Percentiles rank a stretch among this genome's conserved stretches.
Evolutionary conservation across 768 basidiomycete species (phyloP).

Genomic region (Cystobasidium onofrii): DNA sequence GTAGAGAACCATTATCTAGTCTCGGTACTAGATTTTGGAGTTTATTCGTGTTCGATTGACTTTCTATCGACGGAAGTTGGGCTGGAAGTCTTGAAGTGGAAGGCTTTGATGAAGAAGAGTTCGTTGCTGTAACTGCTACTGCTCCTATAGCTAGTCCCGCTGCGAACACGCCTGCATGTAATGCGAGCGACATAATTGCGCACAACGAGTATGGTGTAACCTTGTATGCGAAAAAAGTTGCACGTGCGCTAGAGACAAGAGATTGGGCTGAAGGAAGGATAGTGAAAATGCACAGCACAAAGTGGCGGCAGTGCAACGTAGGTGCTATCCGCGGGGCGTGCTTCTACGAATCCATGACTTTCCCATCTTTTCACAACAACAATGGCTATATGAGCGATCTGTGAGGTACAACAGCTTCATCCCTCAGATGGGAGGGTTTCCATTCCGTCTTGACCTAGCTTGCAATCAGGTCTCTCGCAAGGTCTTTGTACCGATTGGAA

Average conservation of each 20-base stretch:
- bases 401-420: too few species aligned
- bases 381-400: too few species aligned
- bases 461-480: slow-evolving; percentile 30
- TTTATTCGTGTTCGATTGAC: slow-evolving; percentile 34
- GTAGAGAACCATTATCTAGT: background rate
- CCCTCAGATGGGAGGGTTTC: too few species aligned
- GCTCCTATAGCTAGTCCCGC: slow-evolving; percentile 75
- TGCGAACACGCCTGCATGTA: slow-evolving; percentile 68
- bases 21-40: slow-evolving; percentile 18
- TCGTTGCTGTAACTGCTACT: slow-evolving; percentile 49
- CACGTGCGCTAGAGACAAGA: background rate
- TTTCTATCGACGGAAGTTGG: slow-evolving; percentile 43
- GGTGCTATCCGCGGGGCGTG: too few species aligned
- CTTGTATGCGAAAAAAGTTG: background rate
- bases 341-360: too few species aligned
- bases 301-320: too few species aligned
- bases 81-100: background rate
- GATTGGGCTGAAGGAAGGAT: background rate
- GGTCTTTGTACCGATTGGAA: background rate
- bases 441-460: background rate
- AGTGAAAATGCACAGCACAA: too few species aligned
- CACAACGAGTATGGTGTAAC: background rate
- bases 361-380: too few species aligned
- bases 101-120: background rate
- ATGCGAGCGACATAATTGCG: slow-evolving; percentile 46